Conservation (phyloP, 1,139 yeast genomes). For the Debaryomycetaceae sp. region DNA sequence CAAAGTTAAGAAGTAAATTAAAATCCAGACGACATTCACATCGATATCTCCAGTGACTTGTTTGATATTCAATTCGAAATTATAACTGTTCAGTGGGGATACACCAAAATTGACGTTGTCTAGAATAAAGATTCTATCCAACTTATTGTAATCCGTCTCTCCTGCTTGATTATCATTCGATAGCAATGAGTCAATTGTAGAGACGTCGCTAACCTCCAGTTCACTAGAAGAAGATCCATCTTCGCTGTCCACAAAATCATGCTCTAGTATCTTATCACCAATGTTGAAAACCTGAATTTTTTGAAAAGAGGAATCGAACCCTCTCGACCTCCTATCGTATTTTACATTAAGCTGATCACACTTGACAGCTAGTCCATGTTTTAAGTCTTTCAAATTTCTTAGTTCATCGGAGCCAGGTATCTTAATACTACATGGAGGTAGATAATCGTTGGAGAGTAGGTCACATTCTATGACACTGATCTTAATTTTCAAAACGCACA, state of each 20-base stretch:
- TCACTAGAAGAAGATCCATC: slow-evolving; percentile 14
- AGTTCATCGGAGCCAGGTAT: not conserved
- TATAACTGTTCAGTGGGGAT: slow-evolving; percentile 20
- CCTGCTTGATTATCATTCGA: slow-evolving; percentile 10
- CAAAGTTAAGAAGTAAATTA: slow-evolving; percentile 36
- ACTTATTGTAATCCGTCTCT: slow-evolving; percentile 11
- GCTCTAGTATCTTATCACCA: not conserved
- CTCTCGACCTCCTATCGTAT: not conserved
- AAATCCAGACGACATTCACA: slow-evolving; percentile 43
- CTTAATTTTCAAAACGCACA: not conserved
- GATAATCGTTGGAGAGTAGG: not conserved
- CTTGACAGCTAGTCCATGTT: not conserved
- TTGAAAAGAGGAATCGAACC: not conserved
- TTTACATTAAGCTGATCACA: not conserved
- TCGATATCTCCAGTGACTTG: slow-evolving; percentile 41
- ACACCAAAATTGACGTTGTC: slow-evolving; percentile 27
- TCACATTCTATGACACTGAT: not conserved
- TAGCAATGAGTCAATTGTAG: slow-evolving; percentile 30
- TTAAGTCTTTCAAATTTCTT: not conserved
- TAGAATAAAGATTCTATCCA: slow-evolving; percentile 33
- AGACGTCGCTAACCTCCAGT: slow-evolving; percentile 32
- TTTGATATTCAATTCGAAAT: slow-evolving; percentile 27
- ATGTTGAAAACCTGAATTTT: not conserved
- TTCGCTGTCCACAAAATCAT: not conserved
- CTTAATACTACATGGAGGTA: not conserved